A percentile compares a stretch with the other conserved stretches of the same genome.
These are phyloP conservation scores for Uronychia setigera DNA, from an alignment of 73 alveolate genomes.

Conservation along the genomic window DNA sequence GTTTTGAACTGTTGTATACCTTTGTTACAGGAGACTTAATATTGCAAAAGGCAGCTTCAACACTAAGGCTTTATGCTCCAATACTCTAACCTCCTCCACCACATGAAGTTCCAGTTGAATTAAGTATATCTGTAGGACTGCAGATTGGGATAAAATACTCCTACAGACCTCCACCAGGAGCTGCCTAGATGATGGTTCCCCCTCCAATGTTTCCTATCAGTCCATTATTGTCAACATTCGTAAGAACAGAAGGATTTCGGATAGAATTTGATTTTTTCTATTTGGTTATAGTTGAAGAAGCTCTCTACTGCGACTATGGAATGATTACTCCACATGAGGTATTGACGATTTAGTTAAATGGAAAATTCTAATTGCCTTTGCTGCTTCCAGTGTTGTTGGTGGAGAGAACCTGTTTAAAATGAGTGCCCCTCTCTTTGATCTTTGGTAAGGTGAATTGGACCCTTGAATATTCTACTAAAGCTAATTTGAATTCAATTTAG, in stretches of 20 bases:
- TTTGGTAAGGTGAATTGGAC: background rate
- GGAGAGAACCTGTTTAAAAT: background rate
- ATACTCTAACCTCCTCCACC: background rate
- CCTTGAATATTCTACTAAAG: background rate
- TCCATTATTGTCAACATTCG: no score
- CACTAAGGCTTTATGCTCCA: background rate
- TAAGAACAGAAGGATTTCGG: background rate
- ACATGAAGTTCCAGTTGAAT: background rate
- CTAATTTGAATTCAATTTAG: no score
- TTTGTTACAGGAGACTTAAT: background rate
- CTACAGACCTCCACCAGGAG: no score
- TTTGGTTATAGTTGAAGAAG: background rate
- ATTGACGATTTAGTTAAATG: no score
- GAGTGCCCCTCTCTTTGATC: background rate
- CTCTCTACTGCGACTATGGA: background rate
- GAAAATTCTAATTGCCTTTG: no score
- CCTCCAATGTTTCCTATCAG: background rate
- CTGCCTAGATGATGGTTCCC: background rate
- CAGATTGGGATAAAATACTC: background rate
- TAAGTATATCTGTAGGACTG: background rate
- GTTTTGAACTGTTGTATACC: background rate
- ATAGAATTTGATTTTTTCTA: background rate
- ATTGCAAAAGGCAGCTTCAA: background rate
- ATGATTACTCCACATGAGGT: no score
- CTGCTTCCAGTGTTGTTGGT: background rate